Conservation (phyloP, 2,329 filamentous ascomycete species). For the Alternaria solani region DNA sequence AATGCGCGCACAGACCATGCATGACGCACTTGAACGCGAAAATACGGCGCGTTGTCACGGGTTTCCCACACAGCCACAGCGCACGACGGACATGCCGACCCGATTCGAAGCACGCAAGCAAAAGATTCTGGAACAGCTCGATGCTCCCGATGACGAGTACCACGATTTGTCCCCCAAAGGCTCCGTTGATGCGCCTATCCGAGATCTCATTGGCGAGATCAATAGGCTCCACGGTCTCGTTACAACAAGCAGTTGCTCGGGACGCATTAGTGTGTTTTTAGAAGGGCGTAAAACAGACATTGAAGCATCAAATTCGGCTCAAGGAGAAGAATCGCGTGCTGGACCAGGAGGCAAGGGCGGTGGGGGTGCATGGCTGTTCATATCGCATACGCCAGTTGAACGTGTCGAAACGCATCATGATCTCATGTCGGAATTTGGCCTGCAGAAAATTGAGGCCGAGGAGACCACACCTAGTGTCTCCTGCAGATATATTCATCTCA, state of each 20-base stretch:
- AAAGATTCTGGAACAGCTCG: slow-evolving; percentile 75
- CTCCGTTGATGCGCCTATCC: slow-evolving; percentile 80
- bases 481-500: slow-evolving; percentile 74
- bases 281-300: slow-evolving; percentile 70
- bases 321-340: slow-evolving; percentile 54
- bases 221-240: slow-evolving; percentile 79
- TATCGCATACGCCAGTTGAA: slow-evolving; percentile 78
- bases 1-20: slow-evolving; percentile 23
- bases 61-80: slow-evolving; percentile 10
- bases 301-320: slow-evolving; percentile 8
- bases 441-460: slow-evolving; percentile 15
- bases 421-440: slow-evolving; percentile 53
- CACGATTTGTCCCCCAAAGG: slow-evolving; percentile 89
- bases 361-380: slow-evolving; percentile 80
- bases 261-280: slow-evolving; percentile 84
- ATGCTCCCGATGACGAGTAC: slow-evolving; percentile 74
- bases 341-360: slow-evolving; percentile 85
- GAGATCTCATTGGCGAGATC: slow-evolving; percentile 78
- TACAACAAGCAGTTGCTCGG: slow-evolving; percentile 93
- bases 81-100: slow-evolving; percentile 32
- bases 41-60: slow-evolving; percentile 34
- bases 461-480: slow-evolving; percentile 30
- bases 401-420: slow-evolving; percentile 15
- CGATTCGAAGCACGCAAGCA: slow-evolving; percentile 67
- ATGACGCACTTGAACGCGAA: slow-evolving; percentile 36